These are phyloP conservation scores for Sequoia sempervirens DNA, from an alignment of 75 land plant species.

Conservation along the genomic window DNA sequence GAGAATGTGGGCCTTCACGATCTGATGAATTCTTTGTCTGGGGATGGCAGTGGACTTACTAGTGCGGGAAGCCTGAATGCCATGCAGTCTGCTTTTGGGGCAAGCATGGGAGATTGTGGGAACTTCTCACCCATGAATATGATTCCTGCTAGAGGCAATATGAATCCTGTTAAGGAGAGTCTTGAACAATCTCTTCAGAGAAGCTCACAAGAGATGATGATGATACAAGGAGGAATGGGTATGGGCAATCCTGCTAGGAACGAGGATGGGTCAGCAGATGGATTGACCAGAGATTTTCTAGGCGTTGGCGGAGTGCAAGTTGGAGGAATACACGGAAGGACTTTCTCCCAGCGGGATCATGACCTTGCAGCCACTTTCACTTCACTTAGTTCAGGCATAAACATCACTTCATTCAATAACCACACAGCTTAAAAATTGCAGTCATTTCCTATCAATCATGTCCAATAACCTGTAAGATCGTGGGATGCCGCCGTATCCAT, in stretches of 20 bases:
- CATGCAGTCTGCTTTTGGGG: conserved; percentile 2
- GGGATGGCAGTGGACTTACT: background rate
- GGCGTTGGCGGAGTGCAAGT: conserved; percentile 31
- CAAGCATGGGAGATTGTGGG: conserved; percentile 1
- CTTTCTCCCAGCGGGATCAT: conserved; percentile 33
- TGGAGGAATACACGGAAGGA: conserved; percentile 17
- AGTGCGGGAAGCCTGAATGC: background rate
- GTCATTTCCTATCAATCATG: background rate
- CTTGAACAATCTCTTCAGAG: conserved; percentile 5
- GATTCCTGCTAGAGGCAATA: background rate
- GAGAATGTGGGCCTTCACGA: conserved; percentile 9
- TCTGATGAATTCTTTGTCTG: conserved; percentile 11
- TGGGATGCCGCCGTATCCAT: background rate
- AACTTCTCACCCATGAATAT: background rate
- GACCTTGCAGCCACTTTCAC: conserved; percentile 17
- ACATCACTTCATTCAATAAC: conserved; percentile 1
- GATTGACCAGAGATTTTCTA: conserved; percentile 72
- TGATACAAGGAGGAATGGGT: conserved; percentile 1
- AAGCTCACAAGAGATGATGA: background rate
- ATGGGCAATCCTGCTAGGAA: background rate
- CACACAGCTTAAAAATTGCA: background rate
- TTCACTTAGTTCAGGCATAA: background rate
- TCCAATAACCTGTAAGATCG: background rate
- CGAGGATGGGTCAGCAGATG: conserved; percentile 24
- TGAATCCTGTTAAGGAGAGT: background rate